Evolutionary conservation across 164 flowering plant species (phyloP), one percentile per base, ranked within the genome.

Genomic region (Warburgia ugandensis): DNA sequence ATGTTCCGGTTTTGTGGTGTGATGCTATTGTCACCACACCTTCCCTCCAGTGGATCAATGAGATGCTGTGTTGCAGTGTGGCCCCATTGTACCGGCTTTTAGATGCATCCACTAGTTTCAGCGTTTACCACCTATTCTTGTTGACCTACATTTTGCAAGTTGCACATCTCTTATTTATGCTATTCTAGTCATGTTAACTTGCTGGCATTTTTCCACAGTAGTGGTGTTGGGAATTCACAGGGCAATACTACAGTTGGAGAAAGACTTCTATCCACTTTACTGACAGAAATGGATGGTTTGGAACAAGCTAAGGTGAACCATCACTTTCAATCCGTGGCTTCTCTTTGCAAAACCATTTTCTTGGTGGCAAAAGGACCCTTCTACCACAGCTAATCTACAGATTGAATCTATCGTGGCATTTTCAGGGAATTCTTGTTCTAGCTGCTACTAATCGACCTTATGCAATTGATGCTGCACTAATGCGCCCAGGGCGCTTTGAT

Each of bases 401-500:
- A n/a, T n/a, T n/a, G n/a, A n/a, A n/a, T n/a, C n/a, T n/a, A n/a
- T n/a, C n/a, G n/a, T n/a, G n/a, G n/a, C 35, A 19, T 63, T 63
- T 55, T 9, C 62, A 92, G 99, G 97, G 97, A 49, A 75, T 92
- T 68, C 87, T 92, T 67, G 92, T 92, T 54, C 53, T 92, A 62
- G 99, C 97, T 65, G 99, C 97, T 48, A 92, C 99, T 47, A 92
- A 89, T 79, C 89, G 92, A 12, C 92, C 94, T 40, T 61, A 75
- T 66, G 85, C 89, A 55, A 86, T 94, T 67, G 96, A 89, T 73
- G 78, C 79, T 51, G 99, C 99, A 55, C 88, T 88, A 31, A 74
- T 82, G 86, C 94, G 99, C 7, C 97, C 99, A 40, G 99, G 99
- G 25, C 86, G 99, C 44, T 89, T 86, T 73, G 99, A 92, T 69